Evolutionary conservation across 805 yeast genomes (phyloP).

Genomic region (Kluyveromyces starmeri): DNA sequence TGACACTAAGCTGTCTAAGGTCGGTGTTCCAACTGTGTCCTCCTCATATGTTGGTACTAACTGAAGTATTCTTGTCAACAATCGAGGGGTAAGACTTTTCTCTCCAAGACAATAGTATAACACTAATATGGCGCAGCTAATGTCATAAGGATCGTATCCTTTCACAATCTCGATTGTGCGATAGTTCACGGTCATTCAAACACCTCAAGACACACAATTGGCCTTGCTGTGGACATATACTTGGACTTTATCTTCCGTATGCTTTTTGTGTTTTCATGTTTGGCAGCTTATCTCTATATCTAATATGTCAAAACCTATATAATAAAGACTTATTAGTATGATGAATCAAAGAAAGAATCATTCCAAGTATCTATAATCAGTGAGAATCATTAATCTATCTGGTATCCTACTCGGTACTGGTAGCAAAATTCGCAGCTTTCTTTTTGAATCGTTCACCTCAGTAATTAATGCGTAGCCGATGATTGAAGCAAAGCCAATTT

Average conservation of each 20-base stretch:
- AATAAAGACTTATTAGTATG: neutral
- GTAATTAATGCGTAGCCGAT: conserved; percentile 68
- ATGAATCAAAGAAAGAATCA: conserved; percentile 27
- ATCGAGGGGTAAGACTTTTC: neutral
- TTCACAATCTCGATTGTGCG: neutral
- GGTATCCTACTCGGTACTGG: conserved; percentile 90
- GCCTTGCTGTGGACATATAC: neutral
- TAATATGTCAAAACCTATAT: neutral
- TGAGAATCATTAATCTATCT: conserved; percentile 59
- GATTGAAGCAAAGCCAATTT: conserved; percentile 46
- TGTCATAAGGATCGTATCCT: conserved; percentile 3
- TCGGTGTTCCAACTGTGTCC: conserved; percentile 9
- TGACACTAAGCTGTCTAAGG: conserved; percentile 9
- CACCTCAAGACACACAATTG: no score
- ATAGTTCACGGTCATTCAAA: neutral
- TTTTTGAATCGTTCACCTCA: conserved; percentile 67
- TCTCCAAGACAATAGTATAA: conserved; percentile 1
- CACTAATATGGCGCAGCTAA: neutral
- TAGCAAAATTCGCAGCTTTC: conserved; percentile 58
- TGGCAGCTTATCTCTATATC: neutral
- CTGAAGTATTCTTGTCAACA: neutral
- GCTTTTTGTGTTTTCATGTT: neutral
- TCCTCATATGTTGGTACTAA: neutral
- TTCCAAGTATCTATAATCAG: conserved; percentile 77
- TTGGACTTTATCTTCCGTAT: neutral